Conservation (phyloP, 441 rosid species). For the Gossypium schwendimanii region DNA sequence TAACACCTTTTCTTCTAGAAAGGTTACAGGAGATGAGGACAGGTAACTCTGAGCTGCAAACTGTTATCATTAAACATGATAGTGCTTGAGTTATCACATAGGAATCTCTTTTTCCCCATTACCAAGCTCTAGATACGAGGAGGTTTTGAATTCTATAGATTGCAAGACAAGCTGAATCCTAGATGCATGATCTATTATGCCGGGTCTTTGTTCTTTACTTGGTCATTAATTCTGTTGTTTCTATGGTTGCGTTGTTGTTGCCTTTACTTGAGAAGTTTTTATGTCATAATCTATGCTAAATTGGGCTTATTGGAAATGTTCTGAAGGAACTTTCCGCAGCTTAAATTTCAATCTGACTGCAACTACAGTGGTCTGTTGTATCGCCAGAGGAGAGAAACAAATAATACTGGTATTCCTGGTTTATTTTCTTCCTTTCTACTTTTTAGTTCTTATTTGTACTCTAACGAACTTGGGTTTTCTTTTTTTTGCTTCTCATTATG, state of each 20-base stretch:
- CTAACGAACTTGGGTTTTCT: neutral
- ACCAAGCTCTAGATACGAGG: neutral
- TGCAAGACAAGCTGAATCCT: neutral
- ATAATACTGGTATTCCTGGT: slow-evolving; percentile 40
- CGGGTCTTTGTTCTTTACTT: neutral
- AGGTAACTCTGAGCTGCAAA: slow-evolving; percentile 32
- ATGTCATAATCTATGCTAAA: slow-evolving; percentile 10
- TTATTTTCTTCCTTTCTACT: neutral
- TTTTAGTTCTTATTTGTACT: neutral
- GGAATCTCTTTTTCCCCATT: neutral
- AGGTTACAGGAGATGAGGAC: slow-evolving; percentile 45
- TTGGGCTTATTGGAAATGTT: slow-evolving; percentile 15
- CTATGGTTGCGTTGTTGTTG: neutral
- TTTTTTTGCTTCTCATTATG: slow-evolving; percentile 15
- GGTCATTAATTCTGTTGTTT: neutral
- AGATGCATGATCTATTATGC: neutral
- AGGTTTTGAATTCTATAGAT: neutral
- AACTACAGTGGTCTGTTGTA: slow-evolving; percentile 68
- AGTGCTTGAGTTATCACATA: neutral
- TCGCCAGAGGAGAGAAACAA: slow-evolving; percentile 58
- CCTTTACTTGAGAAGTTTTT: slow-evolving; percentile 10
- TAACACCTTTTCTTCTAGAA: slow-evolving; percentile 48
- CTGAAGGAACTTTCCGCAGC: slow-evolving; percentile 57
- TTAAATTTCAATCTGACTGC: slow-evolving; percentile 56
- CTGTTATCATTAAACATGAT: neutral